These are phyloP conservation scores for Massariosphaeria phaeospora DNA, from an alignment of 495 filamentous ascomycete species.

Conservation along the genomic window DNA sequence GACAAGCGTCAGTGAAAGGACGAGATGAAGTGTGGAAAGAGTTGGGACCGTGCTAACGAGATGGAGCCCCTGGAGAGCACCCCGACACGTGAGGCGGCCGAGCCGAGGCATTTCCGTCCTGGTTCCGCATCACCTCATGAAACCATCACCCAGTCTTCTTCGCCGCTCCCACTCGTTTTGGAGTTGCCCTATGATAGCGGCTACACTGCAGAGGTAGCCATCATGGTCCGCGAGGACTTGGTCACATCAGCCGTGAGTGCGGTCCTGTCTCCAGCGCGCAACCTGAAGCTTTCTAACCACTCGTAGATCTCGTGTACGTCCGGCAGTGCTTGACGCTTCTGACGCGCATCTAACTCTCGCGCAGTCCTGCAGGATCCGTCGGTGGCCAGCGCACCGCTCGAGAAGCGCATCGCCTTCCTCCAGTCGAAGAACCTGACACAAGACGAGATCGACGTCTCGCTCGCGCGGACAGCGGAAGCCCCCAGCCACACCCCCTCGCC, in stretches of 20 bases:
- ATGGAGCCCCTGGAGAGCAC: no score
- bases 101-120: no score
- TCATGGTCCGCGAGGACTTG: conserved; percentile 45
- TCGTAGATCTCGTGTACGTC: conserved; percentile 51
- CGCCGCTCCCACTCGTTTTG: no score
- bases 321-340: not conserved
- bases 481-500: conserved; percentile 42
- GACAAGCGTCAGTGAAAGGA: no score
- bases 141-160: no score
- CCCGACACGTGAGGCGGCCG: no score
- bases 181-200: no score
- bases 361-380: conserved; percentile 89
- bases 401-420: conserved; percentile 87
- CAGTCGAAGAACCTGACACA: conserved; percentile 95
- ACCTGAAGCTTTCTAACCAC: conserved; percentile 34
- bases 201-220: no score
- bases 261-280: not conserved
- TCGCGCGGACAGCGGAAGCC: conserved; percentile 65
- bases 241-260: conserved; percentile 40
- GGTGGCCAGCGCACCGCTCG: conserved; percentile 82
- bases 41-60: no score
- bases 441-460: conserved; percentile 83
- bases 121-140: no score
- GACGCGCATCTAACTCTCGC: not conserved
- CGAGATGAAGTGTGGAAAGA: no score